Percentiles rank a stretch among this genome's conserved stretches.
These are phyloP conservation scores for Kodamaea sp. DNA, from an alignment of 1,139 yeast genomes.

Conservation along the genomic window DNA sequence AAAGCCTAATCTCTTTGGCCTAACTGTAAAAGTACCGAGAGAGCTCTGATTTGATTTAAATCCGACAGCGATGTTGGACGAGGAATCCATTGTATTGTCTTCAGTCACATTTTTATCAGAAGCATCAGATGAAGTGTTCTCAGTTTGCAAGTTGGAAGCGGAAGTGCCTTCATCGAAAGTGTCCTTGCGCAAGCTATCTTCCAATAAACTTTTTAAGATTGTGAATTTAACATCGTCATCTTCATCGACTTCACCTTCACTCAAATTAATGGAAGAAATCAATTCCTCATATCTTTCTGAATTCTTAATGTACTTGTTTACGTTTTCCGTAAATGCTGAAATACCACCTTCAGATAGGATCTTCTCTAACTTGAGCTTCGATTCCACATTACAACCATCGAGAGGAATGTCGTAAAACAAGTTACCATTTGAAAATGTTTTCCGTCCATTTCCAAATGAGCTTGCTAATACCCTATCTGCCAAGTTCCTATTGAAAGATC, in stretches of 20 bases:
- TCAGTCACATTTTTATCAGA: neutral
- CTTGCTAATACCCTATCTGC: constrained; percentile 1
- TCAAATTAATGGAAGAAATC: constrained; percentile 4
- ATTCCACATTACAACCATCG: constrained; percentile 22
- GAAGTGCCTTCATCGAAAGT: neutral
- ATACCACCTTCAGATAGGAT: constrained; percentile 21
- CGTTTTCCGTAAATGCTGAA: constrained; percentile 22
- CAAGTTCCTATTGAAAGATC: constrained; percentile 6
- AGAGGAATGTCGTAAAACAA: constrained; percentile 31
- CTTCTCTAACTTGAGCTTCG: constrained; percentile 21
- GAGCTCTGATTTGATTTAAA: neutral
- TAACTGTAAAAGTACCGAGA: constrained; percentile 5
- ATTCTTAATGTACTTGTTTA: constrained; percentile 23
- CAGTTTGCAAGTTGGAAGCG: neutral
- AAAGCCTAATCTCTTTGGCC: constrained; percentile 10
- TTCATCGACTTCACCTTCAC: constrained; percentile 3
- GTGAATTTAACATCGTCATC: constrained; percentile 8
- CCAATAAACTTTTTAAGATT: constrained; percentile 11
- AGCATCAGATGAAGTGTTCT: neutral
- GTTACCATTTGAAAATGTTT: constrained; percentile 11
- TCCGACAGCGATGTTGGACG: neutral
- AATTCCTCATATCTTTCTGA: constrained; percentile 28
- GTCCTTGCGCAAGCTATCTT: neutral
- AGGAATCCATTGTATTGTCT: neutral
- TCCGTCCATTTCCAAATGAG: neutral